Evolutionary conservation across 2,329 filamentous ascomycete species (phyloP), one percentile per base, ranked within the genome.

Genomic region (Fusarium incarnatum): DNA sequence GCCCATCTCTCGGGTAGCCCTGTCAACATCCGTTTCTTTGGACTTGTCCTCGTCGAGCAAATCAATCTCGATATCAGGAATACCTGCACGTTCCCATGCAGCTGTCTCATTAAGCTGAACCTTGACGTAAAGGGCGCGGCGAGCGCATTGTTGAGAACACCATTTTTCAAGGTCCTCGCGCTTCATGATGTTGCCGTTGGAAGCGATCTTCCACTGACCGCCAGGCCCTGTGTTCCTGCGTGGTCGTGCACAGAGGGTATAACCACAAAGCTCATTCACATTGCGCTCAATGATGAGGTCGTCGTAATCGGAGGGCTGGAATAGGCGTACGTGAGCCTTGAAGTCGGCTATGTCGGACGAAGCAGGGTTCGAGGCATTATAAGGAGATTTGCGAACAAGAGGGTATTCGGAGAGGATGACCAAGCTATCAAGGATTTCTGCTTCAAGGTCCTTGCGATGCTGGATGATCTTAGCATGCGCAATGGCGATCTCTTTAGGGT

Each of bases 301-400:
- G 77, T 97, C 94, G 82, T 97, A 97, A 82, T 99, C 95, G 56
- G 87, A 86, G 1, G 94, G 93, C 77, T 95, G 93, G 81, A 98
- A 98, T 45, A 89, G 85, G 12, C 86, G 82, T 25, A 98, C 82
- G 37, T 88, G 86, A 6, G 83, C 77, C 73, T 90, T 89, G 81
- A 98, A 94, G 56, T 83, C 82, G 41, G 81, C 78, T 2, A 85
- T 85, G 77, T 97, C 94, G 32, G 85, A 78, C 2, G 85, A 75
- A 9, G 88, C 84, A 66, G 86, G 78, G 78, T 78, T 80, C 3
- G 86, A 81, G 11, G 91, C 78, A 16, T 78, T 79, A 64, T 80
- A 67, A 8, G 68, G 47, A 12, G 79, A 60, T 13, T 69, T 60
- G 46, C 78, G 78, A 32, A 76, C 75, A 27, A 79, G 77, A 1